Conservation (phyloP, 306 rosid genomes). For the Argentina anserina region DNA sequence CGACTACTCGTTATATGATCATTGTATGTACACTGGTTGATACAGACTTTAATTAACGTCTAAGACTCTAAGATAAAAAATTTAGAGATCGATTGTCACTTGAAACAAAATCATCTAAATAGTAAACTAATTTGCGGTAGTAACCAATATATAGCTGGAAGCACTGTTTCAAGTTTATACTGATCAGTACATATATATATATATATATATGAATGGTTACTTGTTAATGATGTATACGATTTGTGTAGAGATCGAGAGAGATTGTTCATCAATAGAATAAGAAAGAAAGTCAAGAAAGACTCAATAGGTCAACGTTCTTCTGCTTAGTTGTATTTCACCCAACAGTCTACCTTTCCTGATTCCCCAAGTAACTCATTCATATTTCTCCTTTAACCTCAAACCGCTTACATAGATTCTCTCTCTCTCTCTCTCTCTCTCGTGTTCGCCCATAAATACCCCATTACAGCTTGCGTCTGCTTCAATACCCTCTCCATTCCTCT, state of each 20-base stretch:
- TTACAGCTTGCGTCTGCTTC: neutral
- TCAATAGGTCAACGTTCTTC: neutral
- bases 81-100: neutral
- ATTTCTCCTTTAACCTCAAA: slow-evolving; percentile 18
- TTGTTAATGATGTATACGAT: slow-evolving; percentile 11
- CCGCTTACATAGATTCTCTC: slow-evolving; percentile 20
- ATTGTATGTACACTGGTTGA: too few species aligned
- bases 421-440: slow-evolving; percentile 10
- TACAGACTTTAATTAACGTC: neutral
- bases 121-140: too few species aligned
- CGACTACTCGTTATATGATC: neutral
- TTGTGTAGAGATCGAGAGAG: neutral
- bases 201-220: too few species aligned
- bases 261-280: neutral
- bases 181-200: too few species aligned
- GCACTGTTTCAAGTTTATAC: too few species aligned
- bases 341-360: slow-evolving; percentile 27
- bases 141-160: too few species aligned
- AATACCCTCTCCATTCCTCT: neutral
- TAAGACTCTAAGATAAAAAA: too few species aligned
- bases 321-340: slow-evolving; percentile 30
- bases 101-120: neutral
- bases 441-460: slow-evolving; percentile 40
- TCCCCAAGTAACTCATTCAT: slow-evolving; percentile 8
- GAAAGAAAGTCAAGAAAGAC: neutral